Percentiles rank a stretch among this genome's conserved stretches.
These are phyloP conservation scores for Aspergillus glaucus DNA, from an alignment of 2,329 filamentous ascomycete species.

Conservation along the genomic window DNA sequence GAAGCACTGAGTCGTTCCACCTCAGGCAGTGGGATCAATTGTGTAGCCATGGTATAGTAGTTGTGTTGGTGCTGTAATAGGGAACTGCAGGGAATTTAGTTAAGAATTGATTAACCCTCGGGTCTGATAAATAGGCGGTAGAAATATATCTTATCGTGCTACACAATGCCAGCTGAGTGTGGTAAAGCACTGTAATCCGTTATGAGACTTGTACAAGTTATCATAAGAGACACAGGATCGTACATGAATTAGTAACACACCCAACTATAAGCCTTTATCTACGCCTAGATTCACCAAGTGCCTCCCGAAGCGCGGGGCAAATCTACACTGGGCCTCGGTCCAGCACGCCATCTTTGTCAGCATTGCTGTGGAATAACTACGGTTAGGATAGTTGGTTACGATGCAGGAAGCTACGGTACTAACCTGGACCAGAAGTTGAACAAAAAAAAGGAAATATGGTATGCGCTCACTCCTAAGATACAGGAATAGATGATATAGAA, in stretches of 20 bases:
- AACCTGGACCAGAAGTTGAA: not conserved
- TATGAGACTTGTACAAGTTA: too few species aligned
- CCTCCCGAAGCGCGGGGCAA: conserved; percentile 3
- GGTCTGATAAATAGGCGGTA: too few species aligned
- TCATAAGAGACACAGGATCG: not conserved
- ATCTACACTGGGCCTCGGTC: conserved; percentile 1
- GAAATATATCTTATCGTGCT: too few species aligned
- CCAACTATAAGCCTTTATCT: not conserved
- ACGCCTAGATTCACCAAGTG: not conserved
- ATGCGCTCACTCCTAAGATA: conserved; percentile 35
- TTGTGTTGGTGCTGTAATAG: not conserved
- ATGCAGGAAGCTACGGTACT: not conserved
- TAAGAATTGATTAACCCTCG: too few species aligned
- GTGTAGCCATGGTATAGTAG: conserved; percentile 48
- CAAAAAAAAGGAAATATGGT: conserved; percentile 26
- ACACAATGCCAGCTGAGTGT: too few species aligned
- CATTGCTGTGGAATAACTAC: not conserved
- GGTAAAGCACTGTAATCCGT: too few species aligned
- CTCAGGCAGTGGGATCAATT: conserved; percentile 60
- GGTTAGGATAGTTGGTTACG: not conserved
- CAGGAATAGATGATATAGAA: conserved; percentile 24
- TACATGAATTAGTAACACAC: not conserved
- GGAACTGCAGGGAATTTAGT: too few species aligned
- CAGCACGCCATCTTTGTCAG: conserved; percentile 13
- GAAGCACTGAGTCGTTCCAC: conserved; percentile 71